phyloP scores from a whole-genome alignment of 768 basidiomycete species.

The Tephrocybe sp. region DNA sequence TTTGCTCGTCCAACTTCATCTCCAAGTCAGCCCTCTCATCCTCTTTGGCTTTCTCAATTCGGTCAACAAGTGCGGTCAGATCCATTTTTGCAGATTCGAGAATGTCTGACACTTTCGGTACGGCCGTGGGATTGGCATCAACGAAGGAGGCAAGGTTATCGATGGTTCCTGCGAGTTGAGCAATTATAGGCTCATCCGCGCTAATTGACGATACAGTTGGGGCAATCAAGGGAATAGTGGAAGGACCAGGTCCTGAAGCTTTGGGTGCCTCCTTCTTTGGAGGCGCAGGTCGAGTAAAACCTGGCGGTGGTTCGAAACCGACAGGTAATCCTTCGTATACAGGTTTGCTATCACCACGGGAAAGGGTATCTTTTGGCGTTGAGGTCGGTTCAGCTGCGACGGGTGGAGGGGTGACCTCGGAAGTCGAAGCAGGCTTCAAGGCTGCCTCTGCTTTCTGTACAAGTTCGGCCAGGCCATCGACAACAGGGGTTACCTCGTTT shows the following conservation, averaged over 20 bases:
- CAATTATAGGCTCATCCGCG: constrained; percentile 86
- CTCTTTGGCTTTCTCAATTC: constrained; percentile 76
- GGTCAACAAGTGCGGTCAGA: constrained; percentile 70
- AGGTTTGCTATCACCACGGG: constrained; percentile 25
- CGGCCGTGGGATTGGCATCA: constrained; percentile 65
- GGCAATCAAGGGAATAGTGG: constrained; percentile 72
- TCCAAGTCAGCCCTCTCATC: constrained; percentile 71
- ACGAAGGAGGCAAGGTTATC: constrained; percentile 88
- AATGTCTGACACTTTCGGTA: constrained; percentile 66
- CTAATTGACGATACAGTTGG: constrained; percentile 72
- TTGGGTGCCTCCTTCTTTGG: constrained; percentile 38
- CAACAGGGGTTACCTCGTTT: constrained; percentile 36
- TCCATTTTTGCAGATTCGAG: constrained; percentile 81
- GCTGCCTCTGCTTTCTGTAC: constrained; percentile 73
- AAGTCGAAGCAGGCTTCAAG: constrained; percentile 43
- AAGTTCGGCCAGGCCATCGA: constrained; percentile 65
- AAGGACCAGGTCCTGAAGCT: constrained; percentile 26
- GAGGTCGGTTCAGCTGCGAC: constrained; percentile 1
- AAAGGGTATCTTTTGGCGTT: constrained; percentile 2
- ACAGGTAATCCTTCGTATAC: constrained; percentile 79
- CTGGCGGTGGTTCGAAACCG: constrained; percentile 92
- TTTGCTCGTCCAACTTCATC: constrained; percentile 73
- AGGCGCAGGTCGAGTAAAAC: constrained; percentile 65
- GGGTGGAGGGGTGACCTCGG: constrained; percentile 14
- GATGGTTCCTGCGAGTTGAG: constrained; percentile 88